phyloP scores from a whole-genome alignment of 2,329 filamentous ascomycete species.

The Aspergillus vadensis region DNA sequence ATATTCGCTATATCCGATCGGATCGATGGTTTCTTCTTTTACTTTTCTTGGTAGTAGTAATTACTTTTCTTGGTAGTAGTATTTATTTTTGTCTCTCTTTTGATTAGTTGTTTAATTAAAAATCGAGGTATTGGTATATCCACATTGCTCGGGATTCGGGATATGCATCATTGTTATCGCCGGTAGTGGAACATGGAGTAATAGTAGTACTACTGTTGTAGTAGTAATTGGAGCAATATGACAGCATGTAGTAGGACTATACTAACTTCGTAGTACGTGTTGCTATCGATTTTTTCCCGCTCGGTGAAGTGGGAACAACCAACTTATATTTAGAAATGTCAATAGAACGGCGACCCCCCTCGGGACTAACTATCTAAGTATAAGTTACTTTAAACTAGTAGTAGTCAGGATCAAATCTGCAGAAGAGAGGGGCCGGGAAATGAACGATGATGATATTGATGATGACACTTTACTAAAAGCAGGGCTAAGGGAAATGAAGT shows the following conservation, averaged over 20 bases:
- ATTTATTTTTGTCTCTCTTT: neutral
- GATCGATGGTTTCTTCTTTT: neutral
- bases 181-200: too few species aligned
- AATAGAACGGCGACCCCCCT: constrained; percentile 17
- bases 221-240: too few species aligned
- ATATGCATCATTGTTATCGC: neutral
- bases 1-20: neutral
- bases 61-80: neutral
- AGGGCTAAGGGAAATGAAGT: neutral
- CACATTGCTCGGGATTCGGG: neutral
- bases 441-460: neutral
- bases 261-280: neutral
- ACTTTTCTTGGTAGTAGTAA: neutral
- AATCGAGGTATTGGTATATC: neutral
- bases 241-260: neutral
- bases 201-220: too few species aligned
- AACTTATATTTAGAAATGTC: constrained; percentile 2
- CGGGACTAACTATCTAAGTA: neutral
- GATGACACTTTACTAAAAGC: neutral
- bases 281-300: neutral
- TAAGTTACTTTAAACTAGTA: too few species aligned
- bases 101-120: neutral
- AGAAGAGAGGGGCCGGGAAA: neutral
- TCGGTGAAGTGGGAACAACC: neutral
- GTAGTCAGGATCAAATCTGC: neutral